These are phyloP conservation scores for Venturia pyrina DNA, from an alignment of 2,329 filamentous ascomycete species.

Conservation along the genomic window DNA sequence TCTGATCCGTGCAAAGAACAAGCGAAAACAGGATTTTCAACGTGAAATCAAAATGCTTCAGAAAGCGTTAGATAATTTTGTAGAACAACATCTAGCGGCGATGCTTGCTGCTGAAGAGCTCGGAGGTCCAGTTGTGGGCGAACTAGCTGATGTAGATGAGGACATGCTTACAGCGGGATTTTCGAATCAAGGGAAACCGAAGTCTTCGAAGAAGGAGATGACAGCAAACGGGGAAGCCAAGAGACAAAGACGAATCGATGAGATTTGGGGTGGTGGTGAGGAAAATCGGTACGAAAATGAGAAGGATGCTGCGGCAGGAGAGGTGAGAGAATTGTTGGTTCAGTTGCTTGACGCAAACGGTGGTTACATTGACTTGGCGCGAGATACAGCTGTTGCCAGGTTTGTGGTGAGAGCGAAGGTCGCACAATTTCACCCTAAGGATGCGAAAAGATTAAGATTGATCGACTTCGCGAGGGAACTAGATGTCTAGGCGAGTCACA, in stretches of 20 bases:
- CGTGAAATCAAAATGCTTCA: constrained; percentile 51
- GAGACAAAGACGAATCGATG: constrained; percentile 41
- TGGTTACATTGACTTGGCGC: constrained; percentile 37
- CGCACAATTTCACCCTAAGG: constrained; percentile 45
- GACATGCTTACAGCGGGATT: constrained; percentile 43
- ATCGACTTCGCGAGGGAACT: constrained; percentile 41
- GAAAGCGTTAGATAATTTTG: constrained; percentile 57
- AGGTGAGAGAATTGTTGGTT: constrained; percentile 38
- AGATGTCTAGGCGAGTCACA: constrained; percentile 19
- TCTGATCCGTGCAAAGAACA: constrained; percentile 49
- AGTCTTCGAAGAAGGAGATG: constrained; percentile 6
- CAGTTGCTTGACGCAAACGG: constrained; percentile 30
- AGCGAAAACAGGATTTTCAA: constrained; percentile 51
- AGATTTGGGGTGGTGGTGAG: constrained; percentile 33
- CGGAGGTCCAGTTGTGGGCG: constrained; percentile 72
- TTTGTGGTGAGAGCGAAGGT: constrained; percentile 46
- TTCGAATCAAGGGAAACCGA: constrained; percentile 38
- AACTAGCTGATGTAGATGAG: constrained; percentile 55
- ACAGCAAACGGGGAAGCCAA: constrained; percentile 23
- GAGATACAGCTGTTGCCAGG: constrained; percentile 42
- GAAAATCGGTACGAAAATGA: constrained; percentile 26
- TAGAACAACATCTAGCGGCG: constrained; percentile 57
- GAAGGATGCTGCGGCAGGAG: constrained; percentile 37
- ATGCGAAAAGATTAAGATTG: constrained; percentile 41
- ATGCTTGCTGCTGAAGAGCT: constrained; percentile 78